phyloP scores from a whole-genome alignment of 371 early-diverging fungal species.

The Apophysomyces trapeziformis region DNA sequence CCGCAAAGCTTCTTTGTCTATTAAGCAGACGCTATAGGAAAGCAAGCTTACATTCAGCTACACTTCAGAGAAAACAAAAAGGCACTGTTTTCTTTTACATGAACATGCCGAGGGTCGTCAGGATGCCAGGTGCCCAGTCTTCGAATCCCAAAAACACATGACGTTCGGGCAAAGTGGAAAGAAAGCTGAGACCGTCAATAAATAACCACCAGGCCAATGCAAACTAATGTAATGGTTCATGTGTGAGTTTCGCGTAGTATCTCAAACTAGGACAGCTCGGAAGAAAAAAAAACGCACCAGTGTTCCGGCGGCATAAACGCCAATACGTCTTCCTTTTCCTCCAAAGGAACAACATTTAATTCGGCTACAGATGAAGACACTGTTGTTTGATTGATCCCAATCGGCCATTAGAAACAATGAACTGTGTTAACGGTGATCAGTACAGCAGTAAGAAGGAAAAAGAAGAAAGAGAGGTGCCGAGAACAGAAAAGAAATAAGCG shows the following conservation, averaged over 20 bases:
- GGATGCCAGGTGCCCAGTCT: constrained; percentile 79
- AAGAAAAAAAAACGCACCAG: constrained; percentile 28
- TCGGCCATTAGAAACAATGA: background rate
- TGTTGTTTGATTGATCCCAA: constrained; percentile 8
- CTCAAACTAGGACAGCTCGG: background rate
- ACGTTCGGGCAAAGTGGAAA: constrained; percentile 31
- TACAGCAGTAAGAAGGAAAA: too few relatives aligned
- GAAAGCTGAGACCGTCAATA: constrained; percentile 64
- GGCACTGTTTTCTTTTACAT: constrained; percentile 45
- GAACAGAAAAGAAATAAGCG: background rate
- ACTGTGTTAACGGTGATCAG: background rate
- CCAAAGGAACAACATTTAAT: constrained; percentile 33
- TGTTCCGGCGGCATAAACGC: constrained; percentile 56
- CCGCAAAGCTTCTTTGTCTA: constrained; percentile 59
- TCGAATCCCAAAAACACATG: constrained; percentile 65
- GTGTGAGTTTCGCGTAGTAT: background rate
- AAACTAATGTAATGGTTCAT: constrained; percentile 49
- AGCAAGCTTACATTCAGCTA: background rate
- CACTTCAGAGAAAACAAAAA: background rate
- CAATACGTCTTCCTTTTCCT: constrained; percentile 44
- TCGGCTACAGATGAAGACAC: constrained; percentile 29
- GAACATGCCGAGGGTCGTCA: constrained; percentile 74
- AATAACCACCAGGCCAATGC: constrained; percentile 87
- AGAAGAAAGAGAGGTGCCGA: background rate
- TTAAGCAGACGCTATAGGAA: constrained; percentile 41